Percentiles rank a stretch among this genome's conserved stretches.
These are phyloP conservation scores for Fusarium pilosicola DNA, from an alignment of 2,329 filamentous ascomycete species.

Conservation along the genomic window DNA sequence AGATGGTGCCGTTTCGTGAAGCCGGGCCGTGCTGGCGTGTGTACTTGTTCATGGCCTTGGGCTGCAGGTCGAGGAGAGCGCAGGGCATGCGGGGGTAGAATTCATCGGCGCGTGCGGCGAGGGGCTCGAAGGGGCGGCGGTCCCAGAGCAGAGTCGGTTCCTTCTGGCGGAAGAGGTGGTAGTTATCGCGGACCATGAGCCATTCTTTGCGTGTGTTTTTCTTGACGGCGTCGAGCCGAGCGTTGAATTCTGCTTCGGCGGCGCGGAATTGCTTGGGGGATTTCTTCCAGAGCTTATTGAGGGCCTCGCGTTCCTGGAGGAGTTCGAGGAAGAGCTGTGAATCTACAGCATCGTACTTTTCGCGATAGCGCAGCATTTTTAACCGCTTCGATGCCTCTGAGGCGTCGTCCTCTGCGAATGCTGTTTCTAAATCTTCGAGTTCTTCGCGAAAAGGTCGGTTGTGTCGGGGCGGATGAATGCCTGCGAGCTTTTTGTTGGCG, in stretches of 20 bases:
- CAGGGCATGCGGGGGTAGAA: conserved; percentile 71
- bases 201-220: conserved; percentile 51
- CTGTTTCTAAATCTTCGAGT: conserved; percentile 52
- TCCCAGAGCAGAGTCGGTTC: conserved; percentile 73
- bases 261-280: conserved; percentile 41
- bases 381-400: conserved; percentile 34
- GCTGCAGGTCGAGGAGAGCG: conserved; percentile 74
- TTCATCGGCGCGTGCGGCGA: conserved; percentile 67
- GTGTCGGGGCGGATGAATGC: conserved; percentile 41
- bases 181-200: conserved; percentile 61
- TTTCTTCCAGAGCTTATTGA: conserved; percentile 29
- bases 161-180: conserved; percentile 59
- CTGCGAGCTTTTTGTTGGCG: conserved; percentile 45
- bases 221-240: conserved; percentile 47
- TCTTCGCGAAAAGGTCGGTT: conserved; percentile 56
- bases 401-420: conserved; percentile 13
- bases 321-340: conserved; percentile 45
- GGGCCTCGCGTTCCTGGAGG: conserved; percentile 47
- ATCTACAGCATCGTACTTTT: conserved; percentile 38
- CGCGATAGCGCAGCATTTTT: conserved; percentile 44
- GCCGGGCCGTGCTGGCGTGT: conserved; percentile 58
- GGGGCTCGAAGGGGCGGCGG: conserved; percentile 74
- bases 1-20: conserved; percentile 58
- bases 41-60: conserved; percentile 61
- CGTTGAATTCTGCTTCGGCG: conserved; percentile 50